Base-by-base conservation (phyloP, 805 yeast species). In the Candida argentea region DNA sequence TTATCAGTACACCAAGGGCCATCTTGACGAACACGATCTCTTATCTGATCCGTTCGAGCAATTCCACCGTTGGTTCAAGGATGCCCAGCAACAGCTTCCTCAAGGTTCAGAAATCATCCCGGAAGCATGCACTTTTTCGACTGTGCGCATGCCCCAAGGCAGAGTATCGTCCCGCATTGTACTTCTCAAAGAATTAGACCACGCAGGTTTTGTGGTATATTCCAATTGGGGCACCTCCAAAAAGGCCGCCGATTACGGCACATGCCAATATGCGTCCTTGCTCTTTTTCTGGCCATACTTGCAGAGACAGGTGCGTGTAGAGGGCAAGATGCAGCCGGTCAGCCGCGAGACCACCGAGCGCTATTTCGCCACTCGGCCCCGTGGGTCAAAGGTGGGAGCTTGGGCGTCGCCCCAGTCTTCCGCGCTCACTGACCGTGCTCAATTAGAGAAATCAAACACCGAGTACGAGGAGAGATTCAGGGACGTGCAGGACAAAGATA, bases 361-460 rank as follows among this genome's bases (percentile, higher is more conserved):
- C 27, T 91, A 91, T 55, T 91, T 73, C 55, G 67, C 71, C 28
- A 79, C 94, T 0, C 70, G 98, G 48, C 98, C 98, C 21, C 66
- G 94, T 33, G 96, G 93, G 5, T 81, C 94, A 17, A 76, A 81
- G 48, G 75, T 91, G 36, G 97, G 98, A 17, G 98, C 98, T 0
- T 87, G 95, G 94, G 81, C 96, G 0, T 78, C 93, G 16, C 93
- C 94, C 4, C 98, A 91, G 61, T 73, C 87, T 19, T 64, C 69
- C 30, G 65, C 61, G 3, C 63, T 87, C 20, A 43, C 48, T 9
- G 52, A 61, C 24, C 65, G 95, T 37, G 70, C 70, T 10, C 81
- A 72, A 40, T 69, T 89, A 35, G 81, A 86, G 20, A 44, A 48
- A 0, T 43, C 65, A 10, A 73, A 73, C 28, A 46, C 52, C 7